Base-by-base conservation (phyloP, 257 asterid species). In the Fraxinus cuspidata region DNA sequence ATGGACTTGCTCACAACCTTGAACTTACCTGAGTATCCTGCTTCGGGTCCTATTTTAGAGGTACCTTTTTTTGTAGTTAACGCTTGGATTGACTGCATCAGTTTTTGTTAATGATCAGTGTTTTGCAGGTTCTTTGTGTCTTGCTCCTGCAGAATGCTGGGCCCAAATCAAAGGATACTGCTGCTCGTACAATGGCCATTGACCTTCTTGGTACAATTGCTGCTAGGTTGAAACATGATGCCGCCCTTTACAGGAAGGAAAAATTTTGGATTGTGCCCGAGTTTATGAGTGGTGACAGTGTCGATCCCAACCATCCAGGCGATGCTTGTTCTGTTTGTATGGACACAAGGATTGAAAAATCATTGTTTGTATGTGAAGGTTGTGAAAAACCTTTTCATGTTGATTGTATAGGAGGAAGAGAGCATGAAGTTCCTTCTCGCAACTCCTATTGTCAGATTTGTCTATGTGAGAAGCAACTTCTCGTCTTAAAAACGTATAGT, bases 141-240 rank as follows among this genome's bases (percentile, higher is more conserved):
- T 88, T 96, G 78, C 97, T 96, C 74, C 97, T 96, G 78, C 97
- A 96, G 83, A 96, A 96, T 90, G 97, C 97, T 71, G 99, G 99
- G 76, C 82, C 83, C 81, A 90, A 93, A 84, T 93, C 99, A 28
- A 96, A 96, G 86, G 99, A 96, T 81, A 86, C 82, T 81, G 84
- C 91, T 67, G 97, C 97, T 83, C 92, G 98, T 66, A 89, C 97
- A 49, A 90, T 96, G 97, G 97, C 98, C 86, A 96, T 96, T 88
- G 99, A 96, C 84, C 93, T 96, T 81, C 97, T 96, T 84, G 99
- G 99, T 70, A 92, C 97, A 56, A 90, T 96, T 84, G 99, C 97
- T 78, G 96, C 99, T 44, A 89, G 99, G 88, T 84, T 96, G 86
- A 96, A 96, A 84, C 93, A 86, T 74, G 99, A 96, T 82, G 98